phyloP scores from a whole-genome alignment of 495 filamentous ascomycete species.

The Talaromyces liani region DNA sequence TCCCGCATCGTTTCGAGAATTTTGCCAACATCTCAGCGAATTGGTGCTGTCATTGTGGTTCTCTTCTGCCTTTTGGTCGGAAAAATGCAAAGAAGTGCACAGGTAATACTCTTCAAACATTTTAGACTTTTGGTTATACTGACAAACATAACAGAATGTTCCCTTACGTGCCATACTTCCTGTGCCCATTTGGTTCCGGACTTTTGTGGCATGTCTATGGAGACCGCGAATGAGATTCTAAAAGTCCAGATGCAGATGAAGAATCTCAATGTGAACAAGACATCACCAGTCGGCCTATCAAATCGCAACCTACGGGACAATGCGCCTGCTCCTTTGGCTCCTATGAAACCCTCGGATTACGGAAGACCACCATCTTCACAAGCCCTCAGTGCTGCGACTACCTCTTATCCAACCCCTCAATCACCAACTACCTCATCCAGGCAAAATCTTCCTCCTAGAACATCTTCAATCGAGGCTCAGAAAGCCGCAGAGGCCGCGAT shows the following conservation, averaged over 20 bases:
- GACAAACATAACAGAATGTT: slow-evolving; percentile 58
- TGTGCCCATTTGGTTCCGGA: slow-evolving; percentile 96
- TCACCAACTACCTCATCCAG: slow-evolving; percentile 30
- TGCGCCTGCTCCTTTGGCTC: slow-evolving; percentile 37
- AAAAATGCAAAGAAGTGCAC: slow-evolving; percentile 89
- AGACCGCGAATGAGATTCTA: slow-evolving; percentile 88
- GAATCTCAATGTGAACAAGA: slow-evolving; percentile 32
- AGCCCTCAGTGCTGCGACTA: slow-evolving; percentile 40
- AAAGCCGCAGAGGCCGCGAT: slow-evolving; percentile 29
- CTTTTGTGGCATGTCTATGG: slow-evolving; percentile 99
- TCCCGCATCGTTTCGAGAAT: slow-evolving; percentile 89
- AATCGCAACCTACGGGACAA: slow-evolving; percentile 58
- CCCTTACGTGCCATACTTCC: slow-evolving; percentile 79
- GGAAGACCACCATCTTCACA: slow-evolving; percentile 37
- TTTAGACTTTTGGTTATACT: background rate
- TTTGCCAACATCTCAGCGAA: slow-evolving; percentile 97
- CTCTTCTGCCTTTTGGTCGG: slow-evolving; percentile 91
- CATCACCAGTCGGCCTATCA: slow-evolving; percentile 35
- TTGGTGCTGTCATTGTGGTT: slow-evolving; percentile 99
- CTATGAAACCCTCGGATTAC: slow-evolving; percentile 33
- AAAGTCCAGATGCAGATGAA: slow-evolving; percentile 36
- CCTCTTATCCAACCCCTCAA: slow-evolving; percentile 35
- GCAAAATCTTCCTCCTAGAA: slow-evolving; percentile 28
- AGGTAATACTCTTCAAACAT: slow-evolving; percentile 44
- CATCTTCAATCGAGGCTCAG: slow-evolving; percentile 23